Percentiles rank a stretch among this genome's conserved stretches.
phyloP scores from a whole-genome alignment of 257 asterid species.

The Prunella vulgaris region DNA sequence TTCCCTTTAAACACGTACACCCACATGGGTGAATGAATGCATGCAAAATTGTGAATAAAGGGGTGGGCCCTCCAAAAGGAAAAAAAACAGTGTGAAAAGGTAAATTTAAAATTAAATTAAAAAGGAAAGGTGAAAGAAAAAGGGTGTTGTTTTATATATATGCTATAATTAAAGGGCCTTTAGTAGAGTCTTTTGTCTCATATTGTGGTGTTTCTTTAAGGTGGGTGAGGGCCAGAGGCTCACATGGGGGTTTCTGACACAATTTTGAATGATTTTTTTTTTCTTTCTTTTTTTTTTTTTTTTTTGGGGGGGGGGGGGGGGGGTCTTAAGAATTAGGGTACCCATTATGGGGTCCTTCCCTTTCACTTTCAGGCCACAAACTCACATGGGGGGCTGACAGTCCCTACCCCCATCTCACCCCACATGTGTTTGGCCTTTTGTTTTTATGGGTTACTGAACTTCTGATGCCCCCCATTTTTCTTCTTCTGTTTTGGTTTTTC shows the following conservation, averaged over 20 bases:
- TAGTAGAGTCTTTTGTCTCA: constrained; percentile 38
- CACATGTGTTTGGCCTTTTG: constrained; percentile 40
- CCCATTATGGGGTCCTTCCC: constrained; percentile 28
- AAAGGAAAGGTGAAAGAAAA: not conserved
- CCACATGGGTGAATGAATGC: not conserved
- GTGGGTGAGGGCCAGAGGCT: constrained; percentile 33
- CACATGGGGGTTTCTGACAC: constrained; percentile 46
- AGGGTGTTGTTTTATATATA: constrained; percentile 12
- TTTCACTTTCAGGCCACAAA: constrained; percentile 41
- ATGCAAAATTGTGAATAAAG: not conserved
- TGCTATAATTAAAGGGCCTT: constrained; percentile 34
- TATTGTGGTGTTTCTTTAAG: constrained; percentile 24
- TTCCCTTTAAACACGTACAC: not conserved
- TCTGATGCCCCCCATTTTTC: constrained; percentile 15
- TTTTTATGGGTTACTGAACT: constrained; percentile 20
- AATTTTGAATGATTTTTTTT: constrained; percentile 10
- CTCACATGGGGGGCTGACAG: constrained; percentile 34
- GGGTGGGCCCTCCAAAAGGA: not conserved
- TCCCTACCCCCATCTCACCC: not conserved
- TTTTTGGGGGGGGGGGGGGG: not conserved
- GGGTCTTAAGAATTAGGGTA: no score
- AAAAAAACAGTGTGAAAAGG: not conserved
- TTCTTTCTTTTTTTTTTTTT: no score
- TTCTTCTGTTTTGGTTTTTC: constrained; percentile 8
- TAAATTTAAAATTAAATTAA: not conserved